Base-by-base conservation (phyloP, 2,329 filamentous ascomycete species). In the Diaporthe vexans region DNA sequence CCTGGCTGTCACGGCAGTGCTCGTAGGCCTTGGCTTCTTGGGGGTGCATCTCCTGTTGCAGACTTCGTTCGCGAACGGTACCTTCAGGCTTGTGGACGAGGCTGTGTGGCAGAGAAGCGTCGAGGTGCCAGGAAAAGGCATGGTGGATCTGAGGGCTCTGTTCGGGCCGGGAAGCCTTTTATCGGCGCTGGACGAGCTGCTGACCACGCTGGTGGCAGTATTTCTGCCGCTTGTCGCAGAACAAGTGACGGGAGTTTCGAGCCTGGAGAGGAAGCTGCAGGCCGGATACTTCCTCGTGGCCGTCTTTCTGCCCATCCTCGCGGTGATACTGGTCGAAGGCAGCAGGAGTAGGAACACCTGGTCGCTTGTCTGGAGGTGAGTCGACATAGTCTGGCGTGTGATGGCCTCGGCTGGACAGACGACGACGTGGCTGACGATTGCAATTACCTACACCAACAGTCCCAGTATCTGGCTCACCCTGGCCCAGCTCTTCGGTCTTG, bases 281-380 rank as follows among this genome's bases (percentile, higher is more conserved):
- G 69, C 43, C 7, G 56, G 56, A 2, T 71, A 71, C 43, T 71
- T 71, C n/a, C 56, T 71, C 21, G 24, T 61, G 3, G 29, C 69
- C 10, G 56, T 71, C 2, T 26, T 61, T 8, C 17, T 61, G 15
- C 69, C 69, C 19, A 59, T 71, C 10, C 21, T 71, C 17, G 69
- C 69, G 6, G 69, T 61, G 29, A 61, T 61, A 4, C 13, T 61
- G 33, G 29, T 71, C 43, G 69, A 71, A 56, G 69, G 69, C 9
- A 71, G 56, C 33, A 71, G 69, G 69, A 61, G 40, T n/a, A 71
- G 69, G 43, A 71, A 61, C 7, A 29, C 29, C 9, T 71, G 69
- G 69, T 52, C 69, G n/a, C 4, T 37, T n/a, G 52, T 71, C 21
- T 71, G 69, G 69, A 71, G 69, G 69, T 71, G 29, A 61, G 69